phyloP scores from a whole-genome alignment of 176 grass and related monocot species.

The Rhipidocladum racemiflorum region DNA sequence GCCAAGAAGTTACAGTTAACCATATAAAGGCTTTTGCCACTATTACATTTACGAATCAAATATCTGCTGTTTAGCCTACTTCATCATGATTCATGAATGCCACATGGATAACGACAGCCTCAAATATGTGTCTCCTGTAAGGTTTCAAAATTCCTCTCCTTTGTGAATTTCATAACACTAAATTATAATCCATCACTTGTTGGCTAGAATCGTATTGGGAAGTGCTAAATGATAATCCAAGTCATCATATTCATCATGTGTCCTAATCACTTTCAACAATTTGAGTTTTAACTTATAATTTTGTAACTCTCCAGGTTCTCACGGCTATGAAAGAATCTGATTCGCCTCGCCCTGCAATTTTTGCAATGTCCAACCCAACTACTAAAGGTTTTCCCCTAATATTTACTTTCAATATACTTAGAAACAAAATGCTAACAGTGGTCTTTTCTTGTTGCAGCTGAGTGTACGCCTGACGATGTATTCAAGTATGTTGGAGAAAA shows the following conservation, averaged over 20 bases:
- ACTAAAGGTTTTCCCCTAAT: conserved; percentile 55
- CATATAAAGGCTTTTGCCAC: neutral
- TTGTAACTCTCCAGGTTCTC: conserved; percentile 64
- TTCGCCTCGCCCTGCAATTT: conserved; percentile 79
- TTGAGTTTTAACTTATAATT: conserved; percentile 27
- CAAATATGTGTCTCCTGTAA: conserved; percentile 7
- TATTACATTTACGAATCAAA: neutral
- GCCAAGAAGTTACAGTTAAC: neutral
- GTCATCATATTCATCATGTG: neutral
- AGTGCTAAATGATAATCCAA: neutral
- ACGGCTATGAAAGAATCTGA: conserved; percentile 93
- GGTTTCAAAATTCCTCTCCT: neutral
- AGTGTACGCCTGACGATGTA: conserved; percentile 91
- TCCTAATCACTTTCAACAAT: neutral
- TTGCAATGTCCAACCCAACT: conserved; percentile 98
- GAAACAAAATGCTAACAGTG: conserved; percentile 29
- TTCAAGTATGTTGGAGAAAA: conserved; percentile 88
- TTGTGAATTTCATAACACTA: neutral
- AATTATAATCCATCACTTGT: no score
- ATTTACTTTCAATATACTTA: neutral
- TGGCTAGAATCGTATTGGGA: neutral
- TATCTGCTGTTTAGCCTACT: conserved; percentile 8
- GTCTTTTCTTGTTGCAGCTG: conserved; percentile 55
- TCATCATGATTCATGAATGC: conserved; percentile 4
- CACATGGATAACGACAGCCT: neutral